Base-by-base conservation (phyloP, 164 flowering plant species). In the Umbellularia californica region DNA sequence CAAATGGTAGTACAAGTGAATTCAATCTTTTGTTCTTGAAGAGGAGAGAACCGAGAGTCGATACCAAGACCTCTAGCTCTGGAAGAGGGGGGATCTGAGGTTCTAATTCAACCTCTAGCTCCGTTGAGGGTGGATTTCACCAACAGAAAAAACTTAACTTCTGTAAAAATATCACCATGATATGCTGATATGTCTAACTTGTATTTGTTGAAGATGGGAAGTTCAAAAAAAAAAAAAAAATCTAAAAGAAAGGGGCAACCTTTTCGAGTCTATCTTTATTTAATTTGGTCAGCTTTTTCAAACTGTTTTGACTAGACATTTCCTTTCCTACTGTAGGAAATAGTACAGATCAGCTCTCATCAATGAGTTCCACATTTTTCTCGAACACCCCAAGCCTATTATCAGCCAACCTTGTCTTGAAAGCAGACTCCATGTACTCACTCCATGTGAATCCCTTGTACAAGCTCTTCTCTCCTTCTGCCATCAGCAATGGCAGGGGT, bases 391-490 rank as follows among this genome's bases (percentile, higher is more conserved):
- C 75, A 63, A 91, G 89, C 86, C 97, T 91, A 73, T 91, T 72
- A 79, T 92, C 97, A 74, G 84, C 91, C 69, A 94, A 70, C 83
- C 86, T 89, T 66, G 96, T 76, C 76, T 85, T 85, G 77, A 85
- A 91, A 2, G 93, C 94, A 25, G 98, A 81, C 60, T 50, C 81
- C 75, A 88, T 94, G 85, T 89, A 94, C 79, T 94, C 96, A 74
- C 33, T 47, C 98, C 98, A 94, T 77, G 97, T 94, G 88, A 91
- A 94, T 68, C 89, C 97, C 50, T 87, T 81, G 88, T 94, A 94
- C 87, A 87, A 78, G 72, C 90, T 89, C 35, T 92, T 88, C 69
- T 90, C 94, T 5, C 87, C 91, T 52, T 83, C 85, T 63, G 70
- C 64, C 84, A 90, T 69, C 0, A 94, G 70, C 23, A 80, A 74